Percentiles rank a stretch among this genome's conserved stretches.
Evolutionary conservation across 202 grass and related monocot genomes (phyloP).

Genomic region (Digitaria exilis): DNA sequence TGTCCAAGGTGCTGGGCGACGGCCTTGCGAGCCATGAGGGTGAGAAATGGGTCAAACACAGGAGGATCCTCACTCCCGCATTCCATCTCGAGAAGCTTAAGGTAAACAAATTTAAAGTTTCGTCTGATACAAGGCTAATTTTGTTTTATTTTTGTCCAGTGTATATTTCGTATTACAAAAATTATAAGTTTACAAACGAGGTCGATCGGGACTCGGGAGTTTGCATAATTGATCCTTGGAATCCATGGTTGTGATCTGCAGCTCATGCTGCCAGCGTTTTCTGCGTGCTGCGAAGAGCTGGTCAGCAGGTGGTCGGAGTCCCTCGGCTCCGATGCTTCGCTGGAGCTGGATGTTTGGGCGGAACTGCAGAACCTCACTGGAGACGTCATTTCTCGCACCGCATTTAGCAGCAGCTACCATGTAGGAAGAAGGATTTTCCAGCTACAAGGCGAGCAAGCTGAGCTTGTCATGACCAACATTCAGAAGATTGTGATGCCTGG

Average conservation of each 20-base stretch:
- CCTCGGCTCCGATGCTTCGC: constrained; percentile 32
- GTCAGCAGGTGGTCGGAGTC: background rate
- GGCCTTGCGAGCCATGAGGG: constrained; percentile 1
- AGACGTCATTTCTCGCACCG: no score
- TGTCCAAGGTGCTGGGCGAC: background rate
- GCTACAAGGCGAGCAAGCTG: no score
- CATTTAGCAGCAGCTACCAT: no score
- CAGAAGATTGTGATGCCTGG: no score
- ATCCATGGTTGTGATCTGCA: background rate
- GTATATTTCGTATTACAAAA: no score
- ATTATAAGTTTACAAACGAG: background rate
- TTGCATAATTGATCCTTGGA: no score
- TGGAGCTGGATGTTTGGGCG: constrained; percentile 52
- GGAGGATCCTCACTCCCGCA: constrained; percentile 6
- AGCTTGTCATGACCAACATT: no score
- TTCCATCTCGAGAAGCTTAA: constrained; percentile 28
- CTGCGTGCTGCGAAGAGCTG: constrained; percentile 29
- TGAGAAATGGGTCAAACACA: constrained; percentile 24
- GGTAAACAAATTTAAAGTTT: background rate
- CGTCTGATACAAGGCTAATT: no score
- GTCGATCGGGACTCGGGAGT: background rate
- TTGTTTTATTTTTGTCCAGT: background rate
- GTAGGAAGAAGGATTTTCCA: no score
- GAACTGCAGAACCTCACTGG: background rate
- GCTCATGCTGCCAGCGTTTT: constrained; percentile 27